phyloP scores from a whole-genome alignment of 306 rosid genomes.

The Dryas drummondii region DNA sequence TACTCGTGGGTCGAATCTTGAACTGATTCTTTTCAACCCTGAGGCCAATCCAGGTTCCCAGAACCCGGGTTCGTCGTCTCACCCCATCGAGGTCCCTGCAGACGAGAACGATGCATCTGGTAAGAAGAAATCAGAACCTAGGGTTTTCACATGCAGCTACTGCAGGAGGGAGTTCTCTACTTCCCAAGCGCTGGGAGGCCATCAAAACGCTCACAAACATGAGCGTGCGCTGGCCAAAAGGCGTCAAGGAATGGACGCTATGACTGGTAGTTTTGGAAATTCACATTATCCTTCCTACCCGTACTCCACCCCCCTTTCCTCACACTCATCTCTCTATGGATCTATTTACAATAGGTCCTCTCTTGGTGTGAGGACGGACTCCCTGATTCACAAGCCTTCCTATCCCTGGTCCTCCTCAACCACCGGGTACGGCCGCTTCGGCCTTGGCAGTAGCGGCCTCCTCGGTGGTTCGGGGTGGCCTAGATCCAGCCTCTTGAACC shows the following conservation, averaged over 20 bases:
- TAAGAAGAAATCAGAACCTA: slow-evolving; percentile 19
- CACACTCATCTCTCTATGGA: slow-evolving; percentile 29
- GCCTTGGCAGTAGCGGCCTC: neutral
- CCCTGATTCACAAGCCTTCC: slow-evolving; percentile 61
- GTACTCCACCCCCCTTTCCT: slow-evolving; percentile 25
- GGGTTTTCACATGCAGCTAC: slow-evolving; percentile 58
- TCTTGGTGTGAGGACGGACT: slow-evolving; percentile 57
- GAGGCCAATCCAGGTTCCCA: neutral
- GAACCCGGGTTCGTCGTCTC: slow-evolving; percentile 15
- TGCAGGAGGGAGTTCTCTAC: slow-evolving; percentile 72
- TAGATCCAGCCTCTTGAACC: neutral
- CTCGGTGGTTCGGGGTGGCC: neutral
- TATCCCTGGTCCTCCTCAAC: slow-evolving; percentile 22
- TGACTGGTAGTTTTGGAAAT: slow-evolving; percentile 25
- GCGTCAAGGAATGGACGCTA: slow-evolving; percentile 43
- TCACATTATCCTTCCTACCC: slow-evolving; percentile 37
- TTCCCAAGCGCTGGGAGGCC: slow-evolving; percentile 83
- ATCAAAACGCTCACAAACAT: slow-evolving; percentile 79
- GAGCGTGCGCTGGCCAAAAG: slow-evolving; percentile 71
- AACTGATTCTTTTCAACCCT: slow-evolving; percentile 35
- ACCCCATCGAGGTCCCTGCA: neutral
- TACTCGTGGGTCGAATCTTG: slow-evolving; percentile 20
- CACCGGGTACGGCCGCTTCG: slow-evolving; percentile 12
- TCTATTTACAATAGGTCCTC: slow-evolving; percentile 27
- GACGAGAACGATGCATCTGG: neutral